Evolutionary conservation across 1,284 basidiomycete species (phyloP).

Genomic region (Cystobasidiaceae sp.): DNA sequence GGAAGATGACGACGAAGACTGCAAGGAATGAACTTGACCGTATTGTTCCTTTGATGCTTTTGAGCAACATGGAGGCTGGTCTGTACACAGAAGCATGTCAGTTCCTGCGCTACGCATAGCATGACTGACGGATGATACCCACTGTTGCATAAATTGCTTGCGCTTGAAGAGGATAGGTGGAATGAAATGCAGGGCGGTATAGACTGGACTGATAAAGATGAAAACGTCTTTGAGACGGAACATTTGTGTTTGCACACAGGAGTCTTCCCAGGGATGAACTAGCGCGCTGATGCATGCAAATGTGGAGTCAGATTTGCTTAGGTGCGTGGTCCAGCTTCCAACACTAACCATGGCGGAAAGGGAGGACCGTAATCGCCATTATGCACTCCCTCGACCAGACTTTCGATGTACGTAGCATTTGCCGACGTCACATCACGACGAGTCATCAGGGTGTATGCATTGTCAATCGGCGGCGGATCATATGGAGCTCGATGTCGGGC

Average conservation of each 20-base stretch:
- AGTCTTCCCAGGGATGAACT: slow-evolving; percentile 60
- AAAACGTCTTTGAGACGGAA: slow-evolving; percentile 76
- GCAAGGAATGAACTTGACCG: slow-evolving; percentile 86
- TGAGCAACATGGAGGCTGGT: slow-evolving; percentile 49
- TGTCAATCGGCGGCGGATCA: slow-evolving; percentile 15
- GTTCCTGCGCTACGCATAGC: not conserved
- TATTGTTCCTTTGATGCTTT: slow-evolving; percentile 65
- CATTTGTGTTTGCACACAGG: slow-evolving; percentile 58
- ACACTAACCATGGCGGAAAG: slow-evolving; percentile 12
- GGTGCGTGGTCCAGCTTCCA: not conserved
- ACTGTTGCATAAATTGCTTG: slow-evolving; percentile 58
- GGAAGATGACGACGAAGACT: slow-evolving; percentile 76
- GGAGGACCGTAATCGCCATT: slow-evolving; percentile 47
- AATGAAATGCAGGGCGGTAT: slow-evolving; percentile 84
- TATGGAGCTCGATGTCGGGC: slow-evolving; percentile 15
- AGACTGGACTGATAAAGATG: slow-evolving; percentile 71
- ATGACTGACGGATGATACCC: slow-evolving; percentile 43
- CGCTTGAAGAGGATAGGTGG: slow-evolving; percentile 53
- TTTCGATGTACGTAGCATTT: slow-evolving; percentile 39
- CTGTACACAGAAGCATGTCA: not conserved
- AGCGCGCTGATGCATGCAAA: not conserved
- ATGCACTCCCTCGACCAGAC: slow-evolving; percentile 41
- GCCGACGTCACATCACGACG: slow-evolving; percentile 40
- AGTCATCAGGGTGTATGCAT: slow-evolving; percentile 9
- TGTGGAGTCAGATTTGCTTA: not conserved